Evolutionary conservation across 139 green algal genomes (phyloP).

Genomic region (Medakamo hakoo): DNA sequence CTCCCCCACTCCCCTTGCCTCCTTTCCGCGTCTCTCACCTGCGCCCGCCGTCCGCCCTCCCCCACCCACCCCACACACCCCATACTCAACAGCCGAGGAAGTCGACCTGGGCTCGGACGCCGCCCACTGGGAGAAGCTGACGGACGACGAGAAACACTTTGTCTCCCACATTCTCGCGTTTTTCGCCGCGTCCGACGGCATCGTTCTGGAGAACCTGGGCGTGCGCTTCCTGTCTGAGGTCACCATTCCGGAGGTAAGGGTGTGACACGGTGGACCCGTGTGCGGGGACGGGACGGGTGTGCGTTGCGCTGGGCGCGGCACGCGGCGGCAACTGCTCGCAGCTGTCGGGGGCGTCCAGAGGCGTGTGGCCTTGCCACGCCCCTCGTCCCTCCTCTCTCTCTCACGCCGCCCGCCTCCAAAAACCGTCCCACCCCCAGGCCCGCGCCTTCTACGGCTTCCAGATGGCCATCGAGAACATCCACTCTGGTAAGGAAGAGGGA

Average conservation of each 20-base stretch:
- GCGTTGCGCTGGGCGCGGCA: too few species aligned
- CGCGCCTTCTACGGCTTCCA: constrained; percentile 98
- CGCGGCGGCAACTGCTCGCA: too few species aligned
- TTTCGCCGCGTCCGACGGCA: constrained; percentile 92
- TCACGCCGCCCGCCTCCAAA: not conserved
- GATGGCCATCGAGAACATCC: constrained; percentile 99
- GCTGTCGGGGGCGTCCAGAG: too few species aligned
- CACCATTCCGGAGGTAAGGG: constrained; percentile 70
- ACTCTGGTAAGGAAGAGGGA: constrained; percentile 42
- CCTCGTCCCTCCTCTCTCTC: too few species aligned
- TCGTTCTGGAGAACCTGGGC: constrained; percentile 94
- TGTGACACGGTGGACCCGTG: not conserved
- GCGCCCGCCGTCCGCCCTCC: not conserved
- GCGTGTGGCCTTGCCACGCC: too few species aligned
- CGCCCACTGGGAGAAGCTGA: constrained; percentile 82
- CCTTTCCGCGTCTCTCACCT: not conserved
- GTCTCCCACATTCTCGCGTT: constrained; percentile 95
- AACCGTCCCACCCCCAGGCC: constrained; percentile 36
- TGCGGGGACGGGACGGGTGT: too few species aligned
- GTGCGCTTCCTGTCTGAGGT: constrained; percentile 89
- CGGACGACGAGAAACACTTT: constrained; percentile 82
- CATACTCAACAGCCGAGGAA: constrained; percentile 60
- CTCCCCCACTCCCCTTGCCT: not conserved
- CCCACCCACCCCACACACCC: not conserved
- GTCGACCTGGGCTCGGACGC: constrained; percentile 88